Conservation (phyloP, 306 rosid genomes). For the Prunus persica region DNA sequence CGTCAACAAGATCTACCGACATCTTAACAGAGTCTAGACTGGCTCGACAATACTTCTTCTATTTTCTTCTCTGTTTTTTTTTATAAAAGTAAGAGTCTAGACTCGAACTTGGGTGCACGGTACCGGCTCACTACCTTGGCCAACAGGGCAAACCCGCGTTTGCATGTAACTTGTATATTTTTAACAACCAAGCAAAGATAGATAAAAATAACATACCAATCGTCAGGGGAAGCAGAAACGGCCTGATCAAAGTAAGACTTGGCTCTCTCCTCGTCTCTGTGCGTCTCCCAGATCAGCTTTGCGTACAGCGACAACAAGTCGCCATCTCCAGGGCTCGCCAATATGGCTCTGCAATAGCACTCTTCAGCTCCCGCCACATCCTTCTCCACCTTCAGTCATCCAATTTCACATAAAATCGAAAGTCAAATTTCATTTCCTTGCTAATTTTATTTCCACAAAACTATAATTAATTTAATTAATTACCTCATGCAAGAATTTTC, state of each 20-base stretch:
- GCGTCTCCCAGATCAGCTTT: slow-evolving; percentile 70
- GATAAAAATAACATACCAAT: slow-evolving; percentile 39
- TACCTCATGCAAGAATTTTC: slow-evolving; percentile 78
- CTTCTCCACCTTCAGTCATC: slow-evolving; percentile 43
- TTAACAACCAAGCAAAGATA: background rate
- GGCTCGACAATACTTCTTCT: no score
- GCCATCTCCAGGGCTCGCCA: slow-evolving; percentile 70
- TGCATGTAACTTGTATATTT: no score
- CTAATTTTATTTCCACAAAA: background rate
- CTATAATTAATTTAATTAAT: background rate
- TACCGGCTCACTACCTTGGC: no score
- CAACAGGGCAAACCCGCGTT: no score
- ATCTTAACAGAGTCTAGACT: no score
- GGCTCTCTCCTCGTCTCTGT: slow-evolving; percentile 61
- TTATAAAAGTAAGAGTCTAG: no score
- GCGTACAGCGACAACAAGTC: slow-evolving; percentile 71
- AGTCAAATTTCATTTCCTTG: no score
- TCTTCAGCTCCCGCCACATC: slow-evolving; percentile 68
- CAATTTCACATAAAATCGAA: no score
- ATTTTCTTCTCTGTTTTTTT: no score
- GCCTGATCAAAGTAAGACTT: slow-evolving; percentile 69
- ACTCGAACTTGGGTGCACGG: no score
- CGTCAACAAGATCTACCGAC: no score
- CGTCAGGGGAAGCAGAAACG: slow-evolving; percentile 53
- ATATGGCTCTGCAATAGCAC: slow-evolving; percentile 73